These are phyloP conservation scores for Hypomyces perniciosus DNA, from an alignment of 2,329 filamentous ascomycete genomes.

Conservation along the genomic window DNA sequence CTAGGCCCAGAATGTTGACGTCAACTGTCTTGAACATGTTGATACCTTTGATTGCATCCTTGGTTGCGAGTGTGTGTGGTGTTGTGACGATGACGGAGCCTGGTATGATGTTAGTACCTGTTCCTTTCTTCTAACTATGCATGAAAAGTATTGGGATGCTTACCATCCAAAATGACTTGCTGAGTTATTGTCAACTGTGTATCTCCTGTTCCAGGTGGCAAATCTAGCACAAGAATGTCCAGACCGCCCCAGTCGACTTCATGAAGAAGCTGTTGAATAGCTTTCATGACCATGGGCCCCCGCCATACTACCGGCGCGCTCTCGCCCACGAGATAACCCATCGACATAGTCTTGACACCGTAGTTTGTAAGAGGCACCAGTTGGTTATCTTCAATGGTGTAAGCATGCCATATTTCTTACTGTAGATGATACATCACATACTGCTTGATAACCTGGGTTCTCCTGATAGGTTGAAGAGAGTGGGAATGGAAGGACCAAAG, in stretches of 20 bases:
- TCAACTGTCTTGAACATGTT: slow-evolving; percentile 87
- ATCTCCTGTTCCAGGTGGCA: slow-evolving; percentile 92
- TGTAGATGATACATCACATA: slow-evolving; percentile 34
- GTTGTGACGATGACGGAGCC: slow-evolving; percentile 84
- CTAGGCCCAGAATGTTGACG: slow-evolving; percentile 75
- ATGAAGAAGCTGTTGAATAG: slow-evolving; percentile 88
- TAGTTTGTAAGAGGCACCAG: slow-evolving; percentile 88
- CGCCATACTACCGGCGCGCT: slow-evolving; percentile 87
- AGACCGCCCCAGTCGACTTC: slow-evolving; percentile 90
- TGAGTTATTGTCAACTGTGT: slow-evolving; percentile 96
- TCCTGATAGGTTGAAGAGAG: slow-evolving; percentile 73
- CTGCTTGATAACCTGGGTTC: slow-evolving; percentile 70
- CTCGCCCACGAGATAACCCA: slow-evolving; percentile 84
- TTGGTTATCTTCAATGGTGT: slow-evolving; percentile 56
- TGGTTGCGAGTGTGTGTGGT: slow-evolving; percentile 85
- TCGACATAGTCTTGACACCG: slow-evolving; percentile 96
- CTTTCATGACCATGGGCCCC: slow-evolving; percentile 96
- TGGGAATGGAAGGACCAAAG: slow-evolving; percentile 92
- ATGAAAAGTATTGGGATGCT: slow-evolving; percentile 17
- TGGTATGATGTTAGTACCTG: slow-evolving; percentile 22
- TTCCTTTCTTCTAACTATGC: neutral
- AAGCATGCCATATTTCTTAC: neutral
- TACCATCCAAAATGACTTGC: slow-evolving; percentile 81
- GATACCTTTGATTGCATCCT: slow-evolving; percentile 86
- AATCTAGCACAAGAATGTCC: slow-evolving; percentile 81